Percentiles rank a stretch among this genome's conserved stretches.
Evolutionary conservation across 1,284 basidiomycete species (phyloP).

Genomic region (Stygiomarasmius scandens): DNA sequence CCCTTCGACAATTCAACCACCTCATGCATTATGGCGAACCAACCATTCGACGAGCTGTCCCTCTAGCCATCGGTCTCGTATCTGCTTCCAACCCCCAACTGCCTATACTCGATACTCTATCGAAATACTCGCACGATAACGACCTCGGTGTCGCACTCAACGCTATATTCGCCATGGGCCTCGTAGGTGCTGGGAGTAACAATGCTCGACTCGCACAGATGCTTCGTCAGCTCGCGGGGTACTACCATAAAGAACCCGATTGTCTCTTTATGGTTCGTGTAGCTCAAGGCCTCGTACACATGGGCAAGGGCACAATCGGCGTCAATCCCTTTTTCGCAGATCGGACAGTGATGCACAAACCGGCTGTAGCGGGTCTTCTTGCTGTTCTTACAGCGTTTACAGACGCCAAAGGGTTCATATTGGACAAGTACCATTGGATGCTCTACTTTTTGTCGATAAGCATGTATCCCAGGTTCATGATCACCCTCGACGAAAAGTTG

Average conservation of each 20-base stretch:
- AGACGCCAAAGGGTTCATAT: slow-evolving; percentile 88
- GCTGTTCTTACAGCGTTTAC: slow-evolving; percentile 91
- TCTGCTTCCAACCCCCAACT: slow-evolving; percentile 96
- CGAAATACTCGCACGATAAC: slow-evolving; percentile 99
- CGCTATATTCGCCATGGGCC: slow-evolving; percentile 98
- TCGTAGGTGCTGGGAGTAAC: slow-evolving; percentile 97
- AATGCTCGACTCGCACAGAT: slow-evolving; percentile 98
- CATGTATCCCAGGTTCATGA: slow-evolving; percentile 98
- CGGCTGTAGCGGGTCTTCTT: slow-evolving; percentile 90
- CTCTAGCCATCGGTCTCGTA: slow-evolving; percentile 93
- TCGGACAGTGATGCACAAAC: slow-evolving; percentile 86
- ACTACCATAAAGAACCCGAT: slow-evolving; percentile 97
- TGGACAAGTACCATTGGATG: slow-evolving; percentile 99
- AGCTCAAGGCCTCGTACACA: slow-evolving; percentile 95
- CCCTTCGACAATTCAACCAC: slow-evolving; percentile 92
- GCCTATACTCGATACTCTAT: slow-evolving; percentile 95
- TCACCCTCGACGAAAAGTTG: slow-evolving; percentile 93
- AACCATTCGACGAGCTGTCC: slow-evolving; percentile 90
- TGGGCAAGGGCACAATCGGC: slow-evolving; percentile 99
- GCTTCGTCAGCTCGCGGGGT: slow-evolving; percentile 94
- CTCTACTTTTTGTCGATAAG: slow-evolving; percentile 92
- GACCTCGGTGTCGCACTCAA: slow-evolving; percentile 96
- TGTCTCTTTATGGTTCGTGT: slow-evolving; percentile 97
- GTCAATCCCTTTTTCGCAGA: slow-evolving; percentile 98
- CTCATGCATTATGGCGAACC: slow-evolving; percentile 99